Conservation (phyloP, 768 basidiomycete species). For the Hydnomerulius pinastri region DNA sequence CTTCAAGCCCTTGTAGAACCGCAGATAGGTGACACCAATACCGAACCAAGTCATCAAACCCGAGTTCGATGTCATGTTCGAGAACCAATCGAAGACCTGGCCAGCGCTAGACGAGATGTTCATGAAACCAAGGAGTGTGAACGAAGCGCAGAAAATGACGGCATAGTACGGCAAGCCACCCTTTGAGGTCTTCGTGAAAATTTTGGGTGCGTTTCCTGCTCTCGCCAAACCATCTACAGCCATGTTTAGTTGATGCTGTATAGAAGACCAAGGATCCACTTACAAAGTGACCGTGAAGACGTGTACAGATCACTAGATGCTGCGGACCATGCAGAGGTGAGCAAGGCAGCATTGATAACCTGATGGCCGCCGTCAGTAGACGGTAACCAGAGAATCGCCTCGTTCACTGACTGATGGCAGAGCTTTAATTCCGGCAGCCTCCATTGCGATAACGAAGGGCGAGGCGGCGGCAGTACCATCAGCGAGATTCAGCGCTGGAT, state of each 20-base stretch:
- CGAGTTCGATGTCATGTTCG: constrained; percentile 69
- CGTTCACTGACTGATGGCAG: constrained; percentile 45
- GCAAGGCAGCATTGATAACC: constrained; percentile 35
- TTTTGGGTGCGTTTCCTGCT: constrained; percentile 49
- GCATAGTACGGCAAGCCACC: constrained; percentile 54
- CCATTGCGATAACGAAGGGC: constrained; percentile 56
- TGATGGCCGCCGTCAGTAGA: no score
- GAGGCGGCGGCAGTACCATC: constrained; percentile 42
- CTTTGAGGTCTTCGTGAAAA: constrained; percentile 43
- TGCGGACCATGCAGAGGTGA: constrained; percentile 46
- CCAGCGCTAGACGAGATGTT: constrained; percentile 64
- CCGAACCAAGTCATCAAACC: constrained; percentile 84
- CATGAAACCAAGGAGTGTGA: constrained; percentile 83
- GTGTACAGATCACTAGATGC: constrained; percentile 38
- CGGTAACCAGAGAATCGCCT: no score
- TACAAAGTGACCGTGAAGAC: constrained; percentile 36
- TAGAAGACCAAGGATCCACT: background rate
- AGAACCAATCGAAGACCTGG: constrained; percentile 77
- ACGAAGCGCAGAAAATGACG: constrained; percentile 66
- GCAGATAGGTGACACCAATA: constrained; percentile 73
- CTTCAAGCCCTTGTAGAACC: constrained; percentile 84
- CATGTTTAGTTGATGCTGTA: constrained; percentile 16
- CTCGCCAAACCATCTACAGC: constrained; percentile 50
- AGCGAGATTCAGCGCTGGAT: constrained; percentile 37
- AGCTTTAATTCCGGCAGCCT: constrained; percentile 52